These are phyloP conservation scores for Jatropha curcas DNA, from an alignment of 345 rosid species.

Conservation along the genomic window DNA sequence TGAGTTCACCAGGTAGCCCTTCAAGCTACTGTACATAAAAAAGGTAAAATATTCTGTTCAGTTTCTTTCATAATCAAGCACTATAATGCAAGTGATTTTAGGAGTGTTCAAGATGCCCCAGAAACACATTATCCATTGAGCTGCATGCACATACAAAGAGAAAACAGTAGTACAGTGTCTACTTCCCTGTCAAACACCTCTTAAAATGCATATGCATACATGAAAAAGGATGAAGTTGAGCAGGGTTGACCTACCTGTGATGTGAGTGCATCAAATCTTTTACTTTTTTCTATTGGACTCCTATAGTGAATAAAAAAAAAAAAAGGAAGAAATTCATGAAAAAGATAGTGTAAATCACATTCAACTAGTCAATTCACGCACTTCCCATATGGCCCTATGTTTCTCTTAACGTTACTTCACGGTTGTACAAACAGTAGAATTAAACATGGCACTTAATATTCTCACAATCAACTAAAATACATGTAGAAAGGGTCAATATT, in stretches of 20 bases:
- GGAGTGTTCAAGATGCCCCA: not conserved
- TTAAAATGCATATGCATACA: not conserved
- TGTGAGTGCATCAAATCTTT: too few relatives aligned
- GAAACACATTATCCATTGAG: not conserved
- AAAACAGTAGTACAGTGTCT: not conserved
- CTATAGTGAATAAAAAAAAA: not conserved
- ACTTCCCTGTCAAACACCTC: not conserved
- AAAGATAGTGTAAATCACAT: constrained; percentile 5
- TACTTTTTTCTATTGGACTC: not conserved
- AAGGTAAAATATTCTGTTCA: too few relatives aligned
- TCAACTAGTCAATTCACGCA: constrained; percentile 8
- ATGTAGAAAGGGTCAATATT: constrained; percentile 2
- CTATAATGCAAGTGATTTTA: too few relatives aligned
- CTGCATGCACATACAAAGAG: not conserved
- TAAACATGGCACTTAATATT: not conserved
- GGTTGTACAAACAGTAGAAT: constrained; percentile 12
- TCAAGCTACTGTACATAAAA: not conserved
- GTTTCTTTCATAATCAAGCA: not conserved
- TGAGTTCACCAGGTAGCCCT: not conserved
- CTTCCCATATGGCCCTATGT: not conserved
- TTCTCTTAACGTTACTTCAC: constrained; percentile 1
- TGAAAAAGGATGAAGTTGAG: not conserved
- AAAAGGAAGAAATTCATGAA: not conserved
- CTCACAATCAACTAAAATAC: not conserved
- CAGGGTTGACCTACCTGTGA: not conserved